Conservation (phyloP, 129 eudicot species). For the Artemisia tridentata region DNA sequence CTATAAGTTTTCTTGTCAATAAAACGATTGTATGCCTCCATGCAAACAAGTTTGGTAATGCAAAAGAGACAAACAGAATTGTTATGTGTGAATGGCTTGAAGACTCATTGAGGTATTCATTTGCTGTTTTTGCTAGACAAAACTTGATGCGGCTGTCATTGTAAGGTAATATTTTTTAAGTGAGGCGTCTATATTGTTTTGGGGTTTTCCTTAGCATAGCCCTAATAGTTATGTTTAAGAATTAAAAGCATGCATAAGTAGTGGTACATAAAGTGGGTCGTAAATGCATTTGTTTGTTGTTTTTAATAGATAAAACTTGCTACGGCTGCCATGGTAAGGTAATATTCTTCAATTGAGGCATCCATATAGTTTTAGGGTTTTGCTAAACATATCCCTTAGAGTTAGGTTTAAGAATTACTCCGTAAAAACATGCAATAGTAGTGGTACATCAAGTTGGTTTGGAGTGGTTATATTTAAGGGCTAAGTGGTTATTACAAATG, state of each 20-base stretch:
- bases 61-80: background rate
- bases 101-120: too few species aligned
- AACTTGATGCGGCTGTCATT: background rate
- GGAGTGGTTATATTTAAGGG: too few species aligned
- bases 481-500: too few species aligned
- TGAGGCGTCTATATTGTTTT: background rate
- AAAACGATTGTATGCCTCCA: slow-evolving; percentile 3
- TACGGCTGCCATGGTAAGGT: background rate
- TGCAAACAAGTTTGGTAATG: background rate
- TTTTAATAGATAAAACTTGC: background rate
- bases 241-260: background rate
- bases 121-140: background rate
- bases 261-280: too few species aligned
- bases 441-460: too few species aligned
- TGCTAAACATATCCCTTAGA: too few species aligned
- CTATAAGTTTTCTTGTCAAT: background rate
- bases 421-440: background rate
- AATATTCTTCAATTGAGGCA: background rate
- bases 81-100: background rate
- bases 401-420: background rate
- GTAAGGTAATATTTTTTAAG: slow-evolving; percentile 1
- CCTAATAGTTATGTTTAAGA: background rate
- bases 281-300: too few species aligned
- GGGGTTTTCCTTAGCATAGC: too few species aligned
- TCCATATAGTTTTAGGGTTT: background rate